These are phyloP conservation scores for Aspergillus sojae DNA, from an alignment of 2,329 filamentous ascomycete genomes.

Conservation along the genomic window DNA sequence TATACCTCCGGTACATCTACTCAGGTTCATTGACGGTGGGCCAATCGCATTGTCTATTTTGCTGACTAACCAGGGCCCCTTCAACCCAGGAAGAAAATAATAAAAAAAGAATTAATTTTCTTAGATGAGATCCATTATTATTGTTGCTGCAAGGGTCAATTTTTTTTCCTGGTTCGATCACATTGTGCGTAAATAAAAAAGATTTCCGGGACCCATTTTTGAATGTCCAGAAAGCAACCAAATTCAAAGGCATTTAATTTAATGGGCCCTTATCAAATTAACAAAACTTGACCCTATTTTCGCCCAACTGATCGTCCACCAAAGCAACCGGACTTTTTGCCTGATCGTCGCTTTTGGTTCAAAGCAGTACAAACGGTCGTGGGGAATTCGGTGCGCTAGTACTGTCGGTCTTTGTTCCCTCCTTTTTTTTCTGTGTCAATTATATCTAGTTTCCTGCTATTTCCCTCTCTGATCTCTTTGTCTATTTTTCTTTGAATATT, in stretches of 20 bases:
- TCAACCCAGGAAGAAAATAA: background rate
- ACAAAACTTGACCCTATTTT: background rate
- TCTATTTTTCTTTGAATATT: background rate
- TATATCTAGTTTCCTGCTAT: background rate
- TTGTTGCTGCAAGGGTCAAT: background rate
- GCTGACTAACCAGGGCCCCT: background rate
- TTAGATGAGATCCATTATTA: background rate
- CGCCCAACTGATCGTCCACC: background rate
- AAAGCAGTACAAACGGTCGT: background rate
- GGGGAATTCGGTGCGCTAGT: background rate
- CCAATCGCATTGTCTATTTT: background rate
- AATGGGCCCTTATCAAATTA: background rate
- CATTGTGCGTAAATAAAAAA: background rate
- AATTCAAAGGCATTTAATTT: background rate
- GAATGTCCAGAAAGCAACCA: background rate
- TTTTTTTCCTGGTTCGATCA: background rate
- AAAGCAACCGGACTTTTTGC: background rate
- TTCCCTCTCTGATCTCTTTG: background rate
- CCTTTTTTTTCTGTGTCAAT: background rate
- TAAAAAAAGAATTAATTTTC: background rate
- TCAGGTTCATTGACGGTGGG: background rate
- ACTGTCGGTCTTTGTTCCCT: background rate
- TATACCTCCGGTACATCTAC: background rate
- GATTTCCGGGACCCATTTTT: background rate
- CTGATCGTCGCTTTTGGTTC: conserved; percentile 7